A percentile compares a stretch with the other conserved stretches of the same genome.
Evolutionary conservation across 2,329 filamentous ascomycete genomes (phyloP).

Genomic region (Pseudogymnoascus sp.): DNA sequence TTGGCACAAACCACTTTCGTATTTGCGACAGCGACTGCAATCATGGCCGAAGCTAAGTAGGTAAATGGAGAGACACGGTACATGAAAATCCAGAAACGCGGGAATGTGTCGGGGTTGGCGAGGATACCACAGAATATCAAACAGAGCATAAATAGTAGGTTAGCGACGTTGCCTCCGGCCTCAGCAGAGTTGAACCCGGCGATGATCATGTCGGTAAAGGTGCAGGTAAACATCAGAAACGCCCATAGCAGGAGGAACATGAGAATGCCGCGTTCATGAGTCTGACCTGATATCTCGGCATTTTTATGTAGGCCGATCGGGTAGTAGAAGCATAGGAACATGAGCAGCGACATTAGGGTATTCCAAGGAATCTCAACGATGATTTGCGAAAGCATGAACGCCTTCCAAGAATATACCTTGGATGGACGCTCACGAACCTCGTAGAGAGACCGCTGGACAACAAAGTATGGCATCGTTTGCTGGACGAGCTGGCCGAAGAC

Average conservation of each 20-base stretch:
- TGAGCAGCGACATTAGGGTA: constrained; percentile 36
- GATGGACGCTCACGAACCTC: constrained; percentile 53
- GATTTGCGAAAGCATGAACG: constrained; percentile 47
- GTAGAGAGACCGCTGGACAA: constrained; percentile 49
- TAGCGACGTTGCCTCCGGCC: constrained; percentile 67
- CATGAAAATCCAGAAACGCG: constrained; percentile 78
- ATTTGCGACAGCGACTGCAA: constrained; percentile 63
- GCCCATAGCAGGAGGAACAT: constrained; percentile 70
- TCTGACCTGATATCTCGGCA: constrained; percentile 53
- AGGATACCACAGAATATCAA: constrained; percentile 70
- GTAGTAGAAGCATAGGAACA: constrained; percentile 51
- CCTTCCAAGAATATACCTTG: constrained; percentile 55
- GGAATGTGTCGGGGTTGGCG: constrained; percentile 52
- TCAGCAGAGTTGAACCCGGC: constrained; percentile 71
- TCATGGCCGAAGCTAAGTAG: constrained; percentile 67
- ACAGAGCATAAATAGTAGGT: constrained; percentile 64
- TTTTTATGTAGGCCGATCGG: constrained; percentile 54
- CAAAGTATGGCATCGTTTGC: constrained; percentile 52
- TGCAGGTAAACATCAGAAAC: constrained; percentile 74
- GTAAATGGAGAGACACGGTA: constrained; percentile 77
- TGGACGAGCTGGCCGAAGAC: constrained; percentile 51
- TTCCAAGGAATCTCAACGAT: constrained; percentile 41
- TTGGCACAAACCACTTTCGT: constrained; percentile 56
- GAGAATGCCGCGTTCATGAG: constrained; percentile 62
- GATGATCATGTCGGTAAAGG: constrained; percentile 73